These are phyloP conservation scores for Diaporthe australafricana DNA, from an alignment of 2,329 filamentous ascomycete genomes.

Conservation along the genomic window DNA sequence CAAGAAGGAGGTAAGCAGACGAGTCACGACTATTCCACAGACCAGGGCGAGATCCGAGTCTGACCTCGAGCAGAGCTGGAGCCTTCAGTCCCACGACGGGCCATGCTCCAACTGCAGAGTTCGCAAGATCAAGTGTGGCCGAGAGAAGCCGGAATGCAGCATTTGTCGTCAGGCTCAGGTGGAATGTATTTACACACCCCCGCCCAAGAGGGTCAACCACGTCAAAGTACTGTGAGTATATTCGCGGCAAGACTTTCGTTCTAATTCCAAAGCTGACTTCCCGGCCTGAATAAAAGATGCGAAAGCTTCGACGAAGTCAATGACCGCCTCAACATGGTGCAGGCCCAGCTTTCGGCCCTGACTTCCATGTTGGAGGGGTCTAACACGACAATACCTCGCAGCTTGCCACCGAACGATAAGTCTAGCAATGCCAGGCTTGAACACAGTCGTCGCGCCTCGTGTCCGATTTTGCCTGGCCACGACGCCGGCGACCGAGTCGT, in stretches of 20 bases:
- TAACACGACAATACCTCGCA: background rate
- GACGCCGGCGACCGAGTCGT: background rate
- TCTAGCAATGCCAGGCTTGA: background rate
- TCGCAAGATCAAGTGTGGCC: slow-evolving; percentile 9
- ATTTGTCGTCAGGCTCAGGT: slow-evolving; percentile 9
- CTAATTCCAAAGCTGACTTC: background rate
- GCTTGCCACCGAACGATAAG: background rate
- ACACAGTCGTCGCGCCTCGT: background rate
- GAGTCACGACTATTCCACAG: background rate
- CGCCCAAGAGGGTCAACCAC: slow-evolving; percentile 6
- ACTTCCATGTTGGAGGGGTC: slow-evolving; percentile 13
- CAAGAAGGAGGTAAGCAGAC: background rate
- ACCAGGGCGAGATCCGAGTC: background rate
- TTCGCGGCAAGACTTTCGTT: background rate
- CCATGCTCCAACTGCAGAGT: slow-evolving; percentile 18
- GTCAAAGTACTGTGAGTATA: slow-evolving; percentile 13
- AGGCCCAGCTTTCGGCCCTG: slow-evolving; percentile 4
- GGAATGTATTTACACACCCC: slow-evolving; percentile 5
- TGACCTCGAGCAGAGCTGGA: slow-evolving; percentile 1
- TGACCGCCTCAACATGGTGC: slow-evolving; percentile 13
- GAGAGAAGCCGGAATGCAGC: slow-evolving; percentile 10
- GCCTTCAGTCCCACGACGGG: slow-evolving; percentile 14
- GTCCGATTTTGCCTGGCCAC: background rate
- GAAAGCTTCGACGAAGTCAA: slow-evolving; percentile 20
- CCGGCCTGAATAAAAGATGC: background rate